Base-by-base conservation (phyloP, 345 rosid species). In the Draba incana region DNA sequence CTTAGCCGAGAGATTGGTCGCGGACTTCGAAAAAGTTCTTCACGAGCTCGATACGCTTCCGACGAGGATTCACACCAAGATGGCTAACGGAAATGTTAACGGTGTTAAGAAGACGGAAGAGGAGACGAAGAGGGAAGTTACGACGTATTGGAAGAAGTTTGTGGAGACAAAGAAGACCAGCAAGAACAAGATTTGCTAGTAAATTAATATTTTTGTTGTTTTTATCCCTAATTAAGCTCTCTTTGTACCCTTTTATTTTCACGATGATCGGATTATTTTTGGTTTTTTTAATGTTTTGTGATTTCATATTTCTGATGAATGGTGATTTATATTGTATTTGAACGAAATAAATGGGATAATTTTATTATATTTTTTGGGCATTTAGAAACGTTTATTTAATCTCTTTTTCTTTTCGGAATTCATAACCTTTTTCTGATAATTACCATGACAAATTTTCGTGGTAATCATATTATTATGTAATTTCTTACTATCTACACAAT, bases 11-110 rank as follows among this genome's bases (percentile, higher is more conserved):
- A 64, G 80, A 47, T 33, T 77, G 30, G 92, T 90, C 50, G 10
- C 57, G 1, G 98, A 92, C 73, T 79, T 92, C 27, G 65, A 71
- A 0, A 92, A 86, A 77, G 98, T 92, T 52, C 72, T 92, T 11
- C 88, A 85, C 5, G 98, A 92, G 64, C 88, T 92, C 0, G 97
- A 90, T 33, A 28, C 74, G 1, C 83, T 90, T 10, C 97, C 96
- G 10, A 79, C 85, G 0, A 90, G 25, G 62, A 6, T 81, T 37
- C 58, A 33, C 8, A 81, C 84, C 53, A 86, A 84, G 43, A 16
- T 71, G 66, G 53, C 75, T 43, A 28, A 74, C 25, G 63, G 72
- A 56, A 46, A 61, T 12, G 27, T 20, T 67, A 60, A 74, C 30
- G 58, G 52, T 1, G 55, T 55, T 6, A 92, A 87, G 94, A 92